These are phyloP conservation scores for Salicornia ramosissima DNA, from an alignment of 148 eudicot genomes.

Conservation along the genomic window DNA sequence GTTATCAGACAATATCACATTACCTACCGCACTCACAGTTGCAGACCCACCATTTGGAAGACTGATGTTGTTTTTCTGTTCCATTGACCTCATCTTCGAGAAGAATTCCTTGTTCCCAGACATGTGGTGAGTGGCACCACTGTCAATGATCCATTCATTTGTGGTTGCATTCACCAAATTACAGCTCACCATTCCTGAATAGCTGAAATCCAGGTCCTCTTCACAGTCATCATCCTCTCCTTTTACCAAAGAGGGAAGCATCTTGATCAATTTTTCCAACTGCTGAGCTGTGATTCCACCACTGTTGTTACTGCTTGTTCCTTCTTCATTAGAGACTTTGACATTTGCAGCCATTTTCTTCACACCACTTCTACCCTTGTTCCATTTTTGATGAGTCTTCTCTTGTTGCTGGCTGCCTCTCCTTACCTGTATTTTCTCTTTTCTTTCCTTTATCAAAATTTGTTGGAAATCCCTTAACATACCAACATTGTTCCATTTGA, in stretches of 20 bases:
- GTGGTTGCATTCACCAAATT: background rate
- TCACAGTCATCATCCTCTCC: no score
- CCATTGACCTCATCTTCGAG: background rate
- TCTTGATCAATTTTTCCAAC: background rate
- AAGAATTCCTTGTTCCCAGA: background rate
- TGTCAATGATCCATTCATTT: background rate
- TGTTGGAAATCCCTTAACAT: background rate
- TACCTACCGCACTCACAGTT: background rate
- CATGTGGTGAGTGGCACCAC: background rate
- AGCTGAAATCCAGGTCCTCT: no score
- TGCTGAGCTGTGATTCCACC: background rate
- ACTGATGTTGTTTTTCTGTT: no score
- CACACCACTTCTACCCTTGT: background rate
- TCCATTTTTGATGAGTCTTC: background rate
- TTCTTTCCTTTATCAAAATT: background rate
- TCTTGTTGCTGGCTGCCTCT: background rate
- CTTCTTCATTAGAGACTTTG: background rate
- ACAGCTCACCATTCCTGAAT: background rate
- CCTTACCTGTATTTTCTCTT: no score
- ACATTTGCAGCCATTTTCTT: background rate
- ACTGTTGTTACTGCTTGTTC: no score
- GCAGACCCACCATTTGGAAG: no score
- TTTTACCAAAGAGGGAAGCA: background rate
- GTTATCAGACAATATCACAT: no score
- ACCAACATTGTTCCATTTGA: background rate